Base-by-base conservation (phyloP, 331 rosid species). In the Pyracantha coccinea region DNA sequence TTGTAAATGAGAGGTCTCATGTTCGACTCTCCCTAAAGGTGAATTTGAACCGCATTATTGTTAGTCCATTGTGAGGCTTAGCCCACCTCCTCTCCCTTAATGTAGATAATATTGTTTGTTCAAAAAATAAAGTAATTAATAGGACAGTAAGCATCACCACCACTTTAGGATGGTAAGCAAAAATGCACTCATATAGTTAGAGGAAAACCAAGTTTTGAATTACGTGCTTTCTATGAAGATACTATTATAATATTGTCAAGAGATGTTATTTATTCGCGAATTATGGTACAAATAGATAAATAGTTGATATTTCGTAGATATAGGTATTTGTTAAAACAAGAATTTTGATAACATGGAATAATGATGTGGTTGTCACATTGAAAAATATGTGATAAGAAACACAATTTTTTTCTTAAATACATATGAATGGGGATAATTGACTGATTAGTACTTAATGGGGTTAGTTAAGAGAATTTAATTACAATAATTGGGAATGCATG, bases 1-100 rank as follows among this genome's bases (percentile, higher is more conserved):
- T 35, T 35, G 44, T 35, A 35, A 8, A 0, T 35, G 0, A 35
- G 44, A 35, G 1, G 44, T 2, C 44, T 35, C 44, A 35, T 0
- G 1, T 35, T 35, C 44, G 0, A 35, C 9, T 35, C 0, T 35
- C 12, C 0, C 0, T 0, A 35, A 35, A 35, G 0, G 4, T 4
- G 4, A 35, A 8, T 35, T 35, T 35, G 0, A 35, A 35, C 12
- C 1, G 0, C 4, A 35, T 8, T 35, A 35, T 35, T 35, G 4
- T 4, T 8, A 35, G 3, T 12, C 0, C 4, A 35, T 35, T 35
- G 44, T 35, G 44, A 35, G 12, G 12, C 44, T 35, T 35, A 35
- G 44, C 3, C 0, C 12, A 35, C 44, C 44, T 0, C 1, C 3
- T 35, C 0, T 0, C 44, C 0, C 1, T 35, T 35, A 35, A 0